A percentile compares a stretch with the other conserved stretches of the same genome.
Evolutionary conservation across 2,329 filamentous ascomycete species (phyloP).

Genomic region (Neofusicoccum cordaticola): DNA sequence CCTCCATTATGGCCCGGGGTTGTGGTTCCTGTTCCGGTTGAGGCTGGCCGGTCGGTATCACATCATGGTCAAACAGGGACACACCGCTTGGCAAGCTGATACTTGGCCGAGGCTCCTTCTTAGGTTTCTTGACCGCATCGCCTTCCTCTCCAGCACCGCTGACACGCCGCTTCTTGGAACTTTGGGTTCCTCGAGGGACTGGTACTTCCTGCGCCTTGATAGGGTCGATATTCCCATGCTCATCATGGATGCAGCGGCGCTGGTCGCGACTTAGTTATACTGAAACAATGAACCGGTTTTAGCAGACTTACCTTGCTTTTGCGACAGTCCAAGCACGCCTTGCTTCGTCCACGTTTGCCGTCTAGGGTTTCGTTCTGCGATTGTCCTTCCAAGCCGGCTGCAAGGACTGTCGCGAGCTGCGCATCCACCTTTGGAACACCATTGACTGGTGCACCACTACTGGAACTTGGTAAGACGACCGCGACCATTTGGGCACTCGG

Average conservation of each 20-base stretch:
- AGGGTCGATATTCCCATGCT: conserved; percentile 62
- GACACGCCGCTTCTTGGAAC: conserved; percentile 54
- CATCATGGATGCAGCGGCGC: conserved; percentile 66
- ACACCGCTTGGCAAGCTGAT: neutral
- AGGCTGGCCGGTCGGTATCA: neutral
- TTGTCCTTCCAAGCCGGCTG: conserved; percentile 18
- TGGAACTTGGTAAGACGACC: conserved; percentile 8
- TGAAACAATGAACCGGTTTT: neutral
- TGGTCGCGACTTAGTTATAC: conserved; percentile 32
- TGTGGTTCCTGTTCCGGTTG: neutral
- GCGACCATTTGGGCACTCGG: conserved; percentile 13
- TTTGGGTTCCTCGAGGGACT: conserved; percentile 56
- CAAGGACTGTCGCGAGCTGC: conserved; percentile 2
- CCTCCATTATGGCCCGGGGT: neutral
- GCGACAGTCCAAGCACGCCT: conserved; percentile 64
- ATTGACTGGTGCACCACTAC: neutral
- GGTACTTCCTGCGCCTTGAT: conserved; percentile 61
- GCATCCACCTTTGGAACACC: conserved; percentile 26
- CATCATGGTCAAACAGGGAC: conserved; percentile 5
- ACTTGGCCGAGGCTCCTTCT: conserved; percentile 1
- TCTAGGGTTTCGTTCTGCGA: conserved; percentile 38
- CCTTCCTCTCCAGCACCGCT: conserved; percentile 17
- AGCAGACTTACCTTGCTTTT: conserved; percentile 60
- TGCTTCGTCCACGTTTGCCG: conserved; percentile 58
- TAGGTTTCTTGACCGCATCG: conserved; percentile 16